Evolutionary conservation across 768 basidiomycete genomes (phyloP).

Genomic region (Collybiopsis confluens): DNA sequence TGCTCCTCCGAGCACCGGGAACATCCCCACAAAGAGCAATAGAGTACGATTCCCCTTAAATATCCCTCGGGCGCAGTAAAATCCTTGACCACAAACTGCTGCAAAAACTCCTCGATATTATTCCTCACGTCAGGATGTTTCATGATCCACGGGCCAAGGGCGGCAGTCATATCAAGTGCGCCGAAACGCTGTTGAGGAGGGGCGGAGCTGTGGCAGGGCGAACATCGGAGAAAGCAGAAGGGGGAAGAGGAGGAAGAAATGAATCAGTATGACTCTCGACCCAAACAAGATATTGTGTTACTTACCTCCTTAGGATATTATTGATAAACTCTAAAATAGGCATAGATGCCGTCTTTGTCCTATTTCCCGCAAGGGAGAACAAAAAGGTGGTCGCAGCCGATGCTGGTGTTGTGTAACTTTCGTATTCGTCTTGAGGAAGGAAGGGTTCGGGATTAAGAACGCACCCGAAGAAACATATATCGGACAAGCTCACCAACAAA

Average conservation of each 20-base stretch:
- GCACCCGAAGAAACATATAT: not conserved
- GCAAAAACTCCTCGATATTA: slow-evolving; percentile 74
- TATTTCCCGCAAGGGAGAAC: slow-evolving; percentile 68
- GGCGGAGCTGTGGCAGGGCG: slow-evolving; percentile 27
- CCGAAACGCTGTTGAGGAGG: slow-evolving; percentile 71
- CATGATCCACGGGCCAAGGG: slow-evolving; percentile 76
- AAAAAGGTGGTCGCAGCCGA: slow-evolving; percentile 80
- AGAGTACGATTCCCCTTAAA: slow-evolving; percentile 75
- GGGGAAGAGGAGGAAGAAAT: not conserved
- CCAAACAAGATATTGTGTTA: slow-evolving; percentile 10
- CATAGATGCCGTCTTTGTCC: slow-evolving; percentile 79
- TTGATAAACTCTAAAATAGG: slow-evolving; percentile 79
- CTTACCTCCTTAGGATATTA: slow-evolving; percentile 62
- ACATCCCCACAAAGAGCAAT: too few species aligned
- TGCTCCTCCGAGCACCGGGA: too few species aligned
- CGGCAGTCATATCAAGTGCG: slow-evolving; percentile 78
- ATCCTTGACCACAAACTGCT: slow-evolving; percentile 71
- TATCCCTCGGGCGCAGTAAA: slow-evolving; percentile 65
- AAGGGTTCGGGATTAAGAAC: not conserved
- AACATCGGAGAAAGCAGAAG: not conserved
- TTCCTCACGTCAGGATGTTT: slow-evolving; percentile 75
- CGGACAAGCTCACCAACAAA: slow-evolving; percentile 54
- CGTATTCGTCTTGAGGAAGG: slow-evolving; percentile 68
- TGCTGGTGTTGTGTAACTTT: slow-evolving; percentile 71
- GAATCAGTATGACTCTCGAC: slow-evolving; percentile 1